Evolutionary conservation across 768 basidiomycete species (phyloP).

Genomic region (Tulasnella sp.): DNA sequence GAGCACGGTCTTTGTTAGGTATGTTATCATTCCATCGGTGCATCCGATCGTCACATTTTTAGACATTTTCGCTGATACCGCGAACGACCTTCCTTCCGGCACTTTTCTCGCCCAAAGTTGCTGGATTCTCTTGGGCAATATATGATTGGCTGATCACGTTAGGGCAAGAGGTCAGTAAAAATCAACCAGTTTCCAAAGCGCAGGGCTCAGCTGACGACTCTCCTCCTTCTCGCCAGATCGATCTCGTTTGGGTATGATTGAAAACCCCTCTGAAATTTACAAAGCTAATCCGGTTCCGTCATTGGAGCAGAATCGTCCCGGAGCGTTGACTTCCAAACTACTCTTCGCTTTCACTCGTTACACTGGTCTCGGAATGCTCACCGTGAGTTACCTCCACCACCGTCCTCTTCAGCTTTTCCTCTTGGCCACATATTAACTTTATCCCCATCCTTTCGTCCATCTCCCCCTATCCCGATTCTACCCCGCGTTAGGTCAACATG

Average conservation of each 20-base stretch:
- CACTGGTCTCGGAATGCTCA: not conserved
- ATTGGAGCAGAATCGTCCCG: not conserved
- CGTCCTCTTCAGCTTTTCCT: not conserved
- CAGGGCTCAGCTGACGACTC: not conserved
- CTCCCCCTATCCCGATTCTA: not conserved
- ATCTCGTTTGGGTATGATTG: constrained; percentile 1
- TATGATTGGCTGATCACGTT: not conserved
- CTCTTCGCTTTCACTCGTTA: constrained; percentile 10
- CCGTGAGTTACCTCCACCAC: not conserved
- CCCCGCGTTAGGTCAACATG: not conserved
- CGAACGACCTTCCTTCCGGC: not conserved
- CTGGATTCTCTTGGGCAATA: not conserved
- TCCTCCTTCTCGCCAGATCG: not conserved
- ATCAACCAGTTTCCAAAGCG: not conserved
- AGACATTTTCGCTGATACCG: not conserved
- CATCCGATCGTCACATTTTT: not conserved
- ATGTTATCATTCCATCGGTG: not conserved
- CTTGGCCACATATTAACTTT: not conserved
- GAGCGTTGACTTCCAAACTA: not conserved
- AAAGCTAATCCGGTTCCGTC: not conserved
- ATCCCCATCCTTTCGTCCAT: not conserved
- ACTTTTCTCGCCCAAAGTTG: not conserved
- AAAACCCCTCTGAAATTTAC: not conserved
- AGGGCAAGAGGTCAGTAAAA: not conserved
- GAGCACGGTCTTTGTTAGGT: not conserved